Conservation (phyloP, 331 rosid genomes). For the Cydonia oblonga region DNA sequence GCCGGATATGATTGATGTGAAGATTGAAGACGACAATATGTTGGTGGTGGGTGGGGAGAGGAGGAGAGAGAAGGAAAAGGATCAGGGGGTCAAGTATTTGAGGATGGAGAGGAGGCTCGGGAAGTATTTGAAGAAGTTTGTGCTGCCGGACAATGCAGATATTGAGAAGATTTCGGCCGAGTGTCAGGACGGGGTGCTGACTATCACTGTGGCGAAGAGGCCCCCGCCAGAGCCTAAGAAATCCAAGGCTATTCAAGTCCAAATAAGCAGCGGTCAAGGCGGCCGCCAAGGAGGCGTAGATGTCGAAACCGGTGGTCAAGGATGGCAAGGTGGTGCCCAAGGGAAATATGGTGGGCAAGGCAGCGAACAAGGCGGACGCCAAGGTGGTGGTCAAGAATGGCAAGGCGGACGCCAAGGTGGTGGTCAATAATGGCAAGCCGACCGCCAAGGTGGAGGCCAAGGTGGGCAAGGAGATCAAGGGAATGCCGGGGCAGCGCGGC, state of each 20-base stretch:
- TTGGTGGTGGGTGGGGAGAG: slow-evolving; percentile 59
- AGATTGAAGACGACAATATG: slow-evolving; percentile 57
- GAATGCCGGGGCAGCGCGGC: no score
- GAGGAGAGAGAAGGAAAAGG: slow-evolving; percentile 26
- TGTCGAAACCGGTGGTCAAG: not conserved
- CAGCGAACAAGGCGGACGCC: not conserved
- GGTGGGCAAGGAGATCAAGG: no score
- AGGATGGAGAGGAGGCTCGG: slow-evolving; percentile 43
- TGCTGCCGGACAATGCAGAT: slow-evolving; percentile 67
- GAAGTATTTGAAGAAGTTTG: slow-evolving; percentile 64
- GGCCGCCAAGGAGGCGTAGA: not conserved
- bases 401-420: not conserved
- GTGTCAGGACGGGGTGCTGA: slow-evolving; percentile 67
- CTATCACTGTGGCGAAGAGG: slow-evolving; percentile 46
- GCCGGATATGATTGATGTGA: slow-evolving; percentile 58
- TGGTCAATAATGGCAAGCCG: no score
- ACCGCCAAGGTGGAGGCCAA: not conserved
- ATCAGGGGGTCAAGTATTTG: slow-evolving; percentile 17
- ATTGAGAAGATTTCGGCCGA: slow-evolving; percentile 38
- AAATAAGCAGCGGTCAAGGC: slow-evolving; percentile 9
- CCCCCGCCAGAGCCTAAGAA: slow-evolving; percentile 87
- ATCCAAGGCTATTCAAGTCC: slow-evolving; percentile 48
- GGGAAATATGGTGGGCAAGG: not conserved
- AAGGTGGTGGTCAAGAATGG: not conserved
- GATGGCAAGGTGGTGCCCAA: not conserved